Conservation (phyloP, 2,329 filamentous ascomycete species). For the Alternaria metachromatica region DNA sequence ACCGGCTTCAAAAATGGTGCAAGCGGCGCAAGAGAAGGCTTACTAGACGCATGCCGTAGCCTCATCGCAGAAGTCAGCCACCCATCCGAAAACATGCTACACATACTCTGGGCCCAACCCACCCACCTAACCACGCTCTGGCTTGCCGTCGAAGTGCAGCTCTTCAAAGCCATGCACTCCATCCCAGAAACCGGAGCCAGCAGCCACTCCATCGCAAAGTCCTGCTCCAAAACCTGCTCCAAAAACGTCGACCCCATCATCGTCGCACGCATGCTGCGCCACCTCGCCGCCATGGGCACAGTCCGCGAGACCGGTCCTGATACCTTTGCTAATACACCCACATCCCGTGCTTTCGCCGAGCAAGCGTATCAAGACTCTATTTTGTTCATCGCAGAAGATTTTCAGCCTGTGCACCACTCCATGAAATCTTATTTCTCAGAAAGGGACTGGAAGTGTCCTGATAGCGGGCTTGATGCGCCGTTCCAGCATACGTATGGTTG, state of each 20-base stretch:
- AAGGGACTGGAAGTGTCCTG: constrained; percentile 23
- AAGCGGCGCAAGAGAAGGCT: constrained; percentile 25
- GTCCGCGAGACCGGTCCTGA: constrained; percentile 24
- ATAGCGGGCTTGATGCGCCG: constrained; percentile 23
- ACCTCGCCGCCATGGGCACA: constrained; percentile 35
- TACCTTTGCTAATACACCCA: constrained; percentile 25
- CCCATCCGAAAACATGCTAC: constrained; percentile 30
- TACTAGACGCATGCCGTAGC: constrained; percentile 26
- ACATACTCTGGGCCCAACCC: constrained; percentile 33
- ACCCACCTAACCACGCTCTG: constrained; percentile 27
- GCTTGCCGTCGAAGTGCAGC: constrained; percentile 28
- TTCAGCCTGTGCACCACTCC: constrained; percentile 25
- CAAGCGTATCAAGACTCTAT: constrained; percentile 31
- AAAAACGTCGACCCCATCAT: constrained; percentile 24
- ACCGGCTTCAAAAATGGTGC: constrained; percentile 22
- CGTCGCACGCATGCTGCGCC: constrained; percentile 35
- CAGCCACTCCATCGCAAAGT: constrained; percentile 20
- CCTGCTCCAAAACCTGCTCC: constrained; percentile 15
- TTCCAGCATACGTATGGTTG: constrained; percentile 31
- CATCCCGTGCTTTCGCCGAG: constrained; percentile 23
- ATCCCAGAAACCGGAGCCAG: constrained; percentile 16
- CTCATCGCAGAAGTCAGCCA: constrained; percentile 34
- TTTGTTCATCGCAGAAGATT: constrained; percentile 28
- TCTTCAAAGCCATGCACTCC: constrained; percentile 28
- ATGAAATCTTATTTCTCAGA: constrained; percentile 23